Conservation (phyloP, 495 filamentous ascomycete genomes). For the Talaromyces nanjingensis region DNA sequence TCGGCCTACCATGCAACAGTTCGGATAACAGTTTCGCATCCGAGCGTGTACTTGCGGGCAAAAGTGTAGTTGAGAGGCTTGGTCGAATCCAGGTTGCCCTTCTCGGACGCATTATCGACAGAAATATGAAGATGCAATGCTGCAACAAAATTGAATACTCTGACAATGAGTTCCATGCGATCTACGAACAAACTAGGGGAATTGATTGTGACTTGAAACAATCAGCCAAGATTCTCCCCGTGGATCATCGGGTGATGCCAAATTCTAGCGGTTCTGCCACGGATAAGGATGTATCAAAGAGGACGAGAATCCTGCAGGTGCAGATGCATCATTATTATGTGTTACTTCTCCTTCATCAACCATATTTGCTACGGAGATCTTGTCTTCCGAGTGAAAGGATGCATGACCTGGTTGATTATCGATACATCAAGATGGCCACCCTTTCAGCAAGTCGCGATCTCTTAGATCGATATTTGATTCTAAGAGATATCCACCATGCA, state of each 20-base stretch:
- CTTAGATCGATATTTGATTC: constrained; percentile 27
- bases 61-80: constrained; percentile 24
- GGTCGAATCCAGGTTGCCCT: constrained; percentile 24
- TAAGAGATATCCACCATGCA: constrained; percentile 29
- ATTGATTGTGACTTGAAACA: constrained; percentile 36
- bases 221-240: constrained; percentile 25
- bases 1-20: constrained; percentile 38
- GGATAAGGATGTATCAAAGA: constrained; percentile 14
- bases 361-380: constrained; percentile 31
- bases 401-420: constrained; percentile 21
- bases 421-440: constrained; percentile 38
- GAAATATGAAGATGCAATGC: constrained; percentile 29
- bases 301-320: constrained; percentile 23
- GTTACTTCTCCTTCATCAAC: constrained; percentile 41
- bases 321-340: constrained; percentile 43
- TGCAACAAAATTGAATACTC: constrained; percentile 12
- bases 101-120: constrained; percentile 27
- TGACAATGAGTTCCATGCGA: constrained; percentile 23
- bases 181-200: constrained; percentile 27
- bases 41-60: constrained; percentile 18
- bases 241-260: constrained; percentile 30
- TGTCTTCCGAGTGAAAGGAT: constrained; percentile 8
- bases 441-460: constrained; percentile 39
- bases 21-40: constrained; percentile 19
- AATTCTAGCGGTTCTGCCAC: constrained; percentile 7